Base-by-base conservation (phyloP, 805 yeast species). In the Martiniozyma abietophila region DNA sequence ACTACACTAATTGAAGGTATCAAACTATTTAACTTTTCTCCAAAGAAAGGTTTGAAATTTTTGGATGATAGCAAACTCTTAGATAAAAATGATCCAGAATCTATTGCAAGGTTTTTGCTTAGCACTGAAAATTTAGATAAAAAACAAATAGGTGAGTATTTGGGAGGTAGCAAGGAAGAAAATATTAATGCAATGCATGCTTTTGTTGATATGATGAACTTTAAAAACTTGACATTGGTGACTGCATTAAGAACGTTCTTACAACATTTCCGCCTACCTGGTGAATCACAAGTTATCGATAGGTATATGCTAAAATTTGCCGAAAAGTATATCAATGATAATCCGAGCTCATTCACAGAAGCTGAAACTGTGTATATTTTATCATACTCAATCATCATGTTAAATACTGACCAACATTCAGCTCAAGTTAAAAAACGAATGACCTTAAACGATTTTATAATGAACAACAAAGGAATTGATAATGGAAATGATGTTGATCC, bases 271-370 rank as follows among this genome's bases (percentile, higher is more conserved):
- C 69, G 98, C 54, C 68, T 92, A 40, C 98, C 99, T 2, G 99
- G 99, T 32, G 99, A 92, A 60, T 88, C 96, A 5, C 99, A 92
- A 61, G 89, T 92, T 51, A 89, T 92, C 53, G 98, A 92, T 64
- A 71, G 99, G 47, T 85, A 78, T 53, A 84, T 94, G 96, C 71
- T 92, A 54, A 89, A 92, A 51, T 94, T 94, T 64, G 98, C 98
- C 5, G 95, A 85, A 57, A 69, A 94, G 45, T 92, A 78, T 52
- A 77, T 78, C 16, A 76, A 81, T 44, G 96, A 89, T 41, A 92
- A 92, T 52, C 95, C 96, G 8, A 65, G 65, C n/a, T 68, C 78
- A 0, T 89, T 89, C 56, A 76, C 95, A 0, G 83, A 83, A 49
- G 96, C 97, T 4, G 97, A 86, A 50, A 76, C 96, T 0, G 95